Evolutionary conservation across 805 yeast genomes (phyloP).

Genomic region (Zygotorulaspora chibaensis): DNA sequence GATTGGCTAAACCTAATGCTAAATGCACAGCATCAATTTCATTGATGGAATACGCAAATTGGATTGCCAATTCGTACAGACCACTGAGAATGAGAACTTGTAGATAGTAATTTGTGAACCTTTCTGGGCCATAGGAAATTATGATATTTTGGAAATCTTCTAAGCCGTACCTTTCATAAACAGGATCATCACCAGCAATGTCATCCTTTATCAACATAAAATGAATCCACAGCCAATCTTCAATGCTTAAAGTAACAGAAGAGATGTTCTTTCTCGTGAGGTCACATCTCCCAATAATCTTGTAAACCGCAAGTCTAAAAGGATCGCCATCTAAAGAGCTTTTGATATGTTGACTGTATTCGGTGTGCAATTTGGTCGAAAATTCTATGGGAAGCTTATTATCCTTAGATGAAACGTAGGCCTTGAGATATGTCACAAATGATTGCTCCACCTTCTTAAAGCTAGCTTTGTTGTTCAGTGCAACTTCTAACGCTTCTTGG

Average conservation of each 20-base stretch:
- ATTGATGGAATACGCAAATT: constrained; percentile 48
- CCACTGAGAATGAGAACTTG: constrained; percentile 74
- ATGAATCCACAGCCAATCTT: constrained; percentile 97
- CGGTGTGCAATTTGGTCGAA: constrained; percentile 65
- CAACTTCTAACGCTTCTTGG: constrained; percentile 71
- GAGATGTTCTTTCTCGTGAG: constrained; percentile 63
- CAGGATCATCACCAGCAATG: constrained; percentile 43
- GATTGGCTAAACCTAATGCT: constrained; percentile 73
- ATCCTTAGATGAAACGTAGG: constrained; percentile 54
- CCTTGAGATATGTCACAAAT: constrained; percentile 74
- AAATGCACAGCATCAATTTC: constrained; percentile 88
- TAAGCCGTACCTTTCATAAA: constrained; percentile 68
- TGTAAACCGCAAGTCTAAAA: constrained; percentile 83
- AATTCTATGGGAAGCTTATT: constrained; percentile 60
- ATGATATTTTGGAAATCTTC: constrained; percentile 70
- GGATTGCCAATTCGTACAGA: constrained; percentile 73
- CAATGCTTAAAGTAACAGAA: constrained; percentile 70
- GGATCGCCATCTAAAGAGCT: constrained; percentile 72
- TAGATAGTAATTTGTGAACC: constrained; percentile 68
- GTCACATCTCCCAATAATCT: constrained; percentile 88
- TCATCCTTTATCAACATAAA: constrained; percentile 67
- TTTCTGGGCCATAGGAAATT: constrained; percentile 64
- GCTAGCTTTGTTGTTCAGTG: constrained; percentile 57
- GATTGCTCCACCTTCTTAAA: constrained; percentile 83
- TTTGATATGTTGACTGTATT: constrained; percentile 80